Base-by-base conservation (phyloP, 495 filamentous ascomycete genomes). In the Aspergillus mulundensis region DNA sequence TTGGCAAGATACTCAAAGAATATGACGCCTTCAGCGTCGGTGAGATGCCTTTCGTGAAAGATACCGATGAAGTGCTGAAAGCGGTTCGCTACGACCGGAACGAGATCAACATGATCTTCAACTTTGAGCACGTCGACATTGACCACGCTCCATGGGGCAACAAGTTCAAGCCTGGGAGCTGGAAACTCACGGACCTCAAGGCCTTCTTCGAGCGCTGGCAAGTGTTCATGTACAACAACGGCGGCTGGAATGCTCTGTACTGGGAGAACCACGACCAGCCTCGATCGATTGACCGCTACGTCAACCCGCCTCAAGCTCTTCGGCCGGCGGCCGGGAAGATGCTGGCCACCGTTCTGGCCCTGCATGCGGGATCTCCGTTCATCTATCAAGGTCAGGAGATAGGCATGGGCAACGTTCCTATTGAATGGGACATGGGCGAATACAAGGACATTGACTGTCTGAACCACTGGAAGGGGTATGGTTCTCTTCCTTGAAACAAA, bases 371-470 rank as follows among this genome's bases (percentile, higher is more conserved):
- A 1, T 89, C 87, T 0, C 74, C 87, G 1, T 91, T 87, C 63
- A 62, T 90, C 5, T 90, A 88, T 58, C 87, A 91, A 60, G 88
- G 88, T 8, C 85, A 92, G 61, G 88, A 92, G 59, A 68, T 91
- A 15, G 88, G 86, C 1, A 89, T 90, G 83, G 76, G 78, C 30
- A 90, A 91, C 62, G 78, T 87, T 21, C 86, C 88, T 0, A 56
- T 62, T 3, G 60, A 72, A 16, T 90, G 87, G 87, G 71, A 66
- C 0, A 84, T 88, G 21, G 79, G 82, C 14, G 81, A 88, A 51
- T 90, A 87, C 68, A 83, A 85, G 59, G 88, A 91, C 60, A 78
- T 90, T 49, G 88, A 89, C 59, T 82, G 81, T 28, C 64, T 84
- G 4, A 87, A 85, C 59, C 85, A 85, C 50, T 87, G 83, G 78